A percentile compares a stretch with the other conserved stretches of the same genome.
phyloP scores from a whole-genome alignment of 352 stramenopile species.

The Globisporangium cederbergense region DNA sequence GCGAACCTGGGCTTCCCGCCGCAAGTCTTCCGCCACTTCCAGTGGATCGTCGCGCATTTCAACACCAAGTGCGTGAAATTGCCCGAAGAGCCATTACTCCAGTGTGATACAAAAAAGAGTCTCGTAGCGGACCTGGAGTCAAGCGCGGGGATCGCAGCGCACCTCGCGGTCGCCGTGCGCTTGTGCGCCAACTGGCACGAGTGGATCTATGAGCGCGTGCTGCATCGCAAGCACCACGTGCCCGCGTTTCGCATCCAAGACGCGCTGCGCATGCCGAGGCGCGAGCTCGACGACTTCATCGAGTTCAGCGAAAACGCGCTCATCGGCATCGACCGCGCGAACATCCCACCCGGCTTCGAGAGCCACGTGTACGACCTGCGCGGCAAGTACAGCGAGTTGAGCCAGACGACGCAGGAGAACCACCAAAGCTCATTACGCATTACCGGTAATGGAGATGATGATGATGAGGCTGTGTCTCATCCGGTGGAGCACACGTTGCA shows the following conservation, averaged over 20 bases:
- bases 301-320: conserved; percentile 51
- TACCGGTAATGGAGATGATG: background rate
- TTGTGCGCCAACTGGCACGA: conserved; percentile 79
- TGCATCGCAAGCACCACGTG: conserved; percentile 18
- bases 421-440: background rate
- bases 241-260: conserved; percentile 16
- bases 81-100: conserved; percentile 39
- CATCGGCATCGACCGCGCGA: conserved; percentile 24
- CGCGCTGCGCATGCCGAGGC: conserved; percentile 29
- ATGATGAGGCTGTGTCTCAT: conserved; percentile 3
- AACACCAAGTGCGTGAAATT: conserved; percentile 34
- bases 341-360: conserved; percentile 40
- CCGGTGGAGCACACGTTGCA: conserved; percentile 32
- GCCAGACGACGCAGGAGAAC: background rate
- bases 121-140: conserved; percentile 24
- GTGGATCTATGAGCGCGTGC: conserved; percentile 64
- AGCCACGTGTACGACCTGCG: conserved; percentile 43
- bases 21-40: conserved; percentile 63
- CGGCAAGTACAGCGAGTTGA: conserved; percentile 17
- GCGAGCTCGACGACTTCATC: conserved; percentile 46
- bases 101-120: background rate
- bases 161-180: conserved; percentile 59
- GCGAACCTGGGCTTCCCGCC: conserved; percentile 50
- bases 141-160: conserved; percentile 50
- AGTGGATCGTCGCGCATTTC: conserved; percentile 56